These are phyloP conservation scores for Metarhizium anisopliae DNA, from an alignment of 2,329 filamentous ascomycete species.

Conservation along the genomic window DNA sequence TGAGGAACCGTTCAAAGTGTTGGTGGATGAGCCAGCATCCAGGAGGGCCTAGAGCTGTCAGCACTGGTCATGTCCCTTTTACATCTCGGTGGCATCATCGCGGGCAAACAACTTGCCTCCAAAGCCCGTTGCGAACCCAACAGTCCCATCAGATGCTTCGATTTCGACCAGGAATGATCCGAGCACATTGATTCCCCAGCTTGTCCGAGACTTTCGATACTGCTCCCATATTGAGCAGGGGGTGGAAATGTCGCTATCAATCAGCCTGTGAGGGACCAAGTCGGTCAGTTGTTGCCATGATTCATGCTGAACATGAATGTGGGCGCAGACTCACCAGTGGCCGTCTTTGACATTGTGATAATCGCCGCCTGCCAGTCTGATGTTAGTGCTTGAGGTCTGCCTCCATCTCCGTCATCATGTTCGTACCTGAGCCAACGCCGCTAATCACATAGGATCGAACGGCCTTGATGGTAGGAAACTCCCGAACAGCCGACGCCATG, in stretches of 20 bases:
- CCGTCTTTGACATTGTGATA: constrained; percentile 85
- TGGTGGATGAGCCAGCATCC: constrained; percentile 91
- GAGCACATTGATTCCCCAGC: constrained; percentile 92
- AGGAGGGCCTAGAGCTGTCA: constrained; percentile 52
- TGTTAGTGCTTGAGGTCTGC: neutral
- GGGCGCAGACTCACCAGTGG: constrained; percentile 45
- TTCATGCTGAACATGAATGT: neutral
- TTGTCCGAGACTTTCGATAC: constrained; percentile 79
- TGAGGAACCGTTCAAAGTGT: constrained; percentile 86
- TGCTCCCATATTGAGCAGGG: constrained; percentile 85
- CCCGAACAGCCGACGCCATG: constrained; percentile 24
- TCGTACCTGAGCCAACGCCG: constrained; percentile 23
- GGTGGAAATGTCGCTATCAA: constrained; percentile 86
- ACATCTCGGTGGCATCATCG: neutral
- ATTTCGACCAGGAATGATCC: constrained; percentile 89
- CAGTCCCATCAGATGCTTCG: constrained; percentile 81
- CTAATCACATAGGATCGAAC: constrained; percentile 62
- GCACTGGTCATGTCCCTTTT: neutral
- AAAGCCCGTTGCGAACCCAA: constrained; percentile 89
- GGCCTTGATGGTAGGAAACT: constrained; percentile 68
- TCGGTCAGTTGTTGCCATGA: neutral
- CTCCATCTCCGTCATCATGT: neutral
- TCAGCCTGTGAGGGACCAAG: constrained; percentile 51
- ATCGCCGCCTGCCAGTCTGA: constrained; percentile 49
- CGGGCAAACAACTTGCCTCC: constrained; percentile 44